Base-by-base conservation (phyloP, 2,329 filamentous ascomycete species). In the Fusarium subglutinans region DNA sequence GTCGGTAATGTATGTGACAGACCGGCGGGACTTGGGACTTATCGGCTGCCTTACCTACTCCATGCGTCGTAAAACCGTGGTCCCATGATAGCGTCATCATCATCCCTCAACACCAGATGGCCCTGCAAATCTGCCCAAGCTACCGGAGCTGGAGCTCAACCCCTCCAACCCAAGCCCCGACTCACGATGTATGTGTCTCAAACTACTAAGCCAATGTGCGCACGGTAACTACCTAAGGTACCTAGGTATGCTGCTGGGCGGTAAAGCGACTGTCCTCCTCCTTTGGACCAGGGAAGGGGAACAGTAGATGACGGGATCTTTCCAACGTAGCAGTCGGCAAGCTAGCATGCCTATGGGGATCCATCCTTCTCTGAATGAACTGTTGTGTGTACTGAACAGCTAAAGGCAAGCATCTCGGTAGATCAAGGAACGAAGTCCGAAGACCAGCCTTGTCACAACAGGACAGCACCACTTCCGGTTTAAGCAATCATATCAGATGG, bases 11-110 rank as follows among this genome's bases (percentile, higher is more conserved):
- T 51, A 41, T 41, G 56, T 59, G 40, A 55, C 54, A 70, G 57
- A 51, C 48, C 56, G 45, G 66, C 62, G 51, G 47, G 30, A 54
- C 59, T 48, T 44, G 37, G 41, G 24, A 41, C 35, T 43, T 30
- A n/a, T 26, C 51, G 18, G 30, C 63, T 57, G 58, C 59, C 33
- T 35, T 57, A 61, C 59, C 33, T 17, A 61, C 59, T 51, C 58
- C 61, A 76, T 75, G 74, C 63, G 47, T 60, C 53, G 37, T 50
- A 33, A 48, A 63, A 60, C 55, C 58, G 61, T 78, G 76, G 77
- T 69, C 76, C 65, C 74, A 78, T 79, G 55, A 66, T 63, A 51
- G 66, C 77, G 77, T 79, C 77, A 78, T 76, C 77, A 73, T 71
- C 72, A 70, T 71, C 69, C 66, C 58, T 72, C 71, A 68, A 66